Evolutionary conservation across 306 rosid species (phyloP).

Genomic region (Vigna mungo): DNA sequence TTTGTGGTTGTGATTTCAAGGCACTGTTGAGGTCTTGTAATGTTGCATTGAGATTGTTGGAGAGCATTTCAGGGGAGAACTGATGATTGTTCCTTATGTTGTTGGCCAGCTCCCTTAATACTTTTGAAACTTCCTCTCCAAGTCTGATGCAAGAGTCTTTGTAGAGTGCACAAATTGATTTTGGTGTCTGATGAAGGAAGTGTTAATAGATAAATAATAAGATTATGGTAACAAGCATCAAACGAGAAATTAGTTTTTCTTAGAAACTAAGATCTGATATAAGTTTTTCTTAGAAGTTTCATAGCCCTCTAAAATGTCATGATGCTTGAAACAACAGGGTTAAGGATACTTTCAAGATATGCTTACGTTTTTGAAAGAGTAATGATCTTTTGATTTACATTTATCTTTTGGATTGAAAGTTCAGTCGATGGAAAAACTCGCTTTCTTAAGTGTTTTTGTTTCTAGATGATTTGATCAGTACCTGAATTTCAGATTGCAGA

Average conservation of each 20-base stretch:
- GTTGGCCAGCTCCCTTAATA: slow-evolving; percentile 62
- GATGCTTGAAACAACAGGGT: neutral
- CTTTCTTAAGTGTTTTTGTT: neutral
- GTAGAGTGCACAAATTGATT: slow-evolving; percentile 63
- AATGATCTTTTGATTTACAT: neutral
- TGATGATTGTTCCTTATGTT: slow-evolving; percentile 73
- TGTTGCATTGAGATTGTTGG: slow-evolving; percentile 67
- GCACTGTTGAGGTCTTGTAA: slow-evolving; percentile 73
- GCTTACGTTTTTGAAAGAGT: neutral
- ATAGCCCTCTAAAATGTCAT: neutral
- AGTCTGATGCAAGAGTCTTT: slow-evolving; percentile 75
- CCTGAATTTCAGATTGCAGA: slow-evolving; percentile 84
- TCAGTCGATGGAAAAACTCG: neutral
- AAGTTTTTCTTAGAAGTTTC: neutral
- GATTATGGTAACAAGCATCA: neutral
- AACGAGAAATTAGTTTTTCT: neutral
- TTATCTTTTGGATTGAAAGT: neutral
- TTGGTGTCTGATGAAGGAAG: slow-evolving; percentile 62
- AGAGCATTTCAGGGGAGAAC: slow-evolving; percentile 66
- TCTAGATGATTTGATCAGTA: slow-evolving; percentile 31
- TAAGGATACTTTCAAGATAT: neutral
- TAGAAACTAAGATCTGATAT: neutral
- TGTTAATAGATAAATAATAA: neutral
- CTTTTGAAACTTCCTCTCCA: slow-evolving; percentile 72
- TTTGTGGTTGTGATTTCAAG: slow-evolving; percentile 78